phyloP scores from a whole-genome alignment of 306 rosid genomes.

The Prinsepia uniflora region DNA sequence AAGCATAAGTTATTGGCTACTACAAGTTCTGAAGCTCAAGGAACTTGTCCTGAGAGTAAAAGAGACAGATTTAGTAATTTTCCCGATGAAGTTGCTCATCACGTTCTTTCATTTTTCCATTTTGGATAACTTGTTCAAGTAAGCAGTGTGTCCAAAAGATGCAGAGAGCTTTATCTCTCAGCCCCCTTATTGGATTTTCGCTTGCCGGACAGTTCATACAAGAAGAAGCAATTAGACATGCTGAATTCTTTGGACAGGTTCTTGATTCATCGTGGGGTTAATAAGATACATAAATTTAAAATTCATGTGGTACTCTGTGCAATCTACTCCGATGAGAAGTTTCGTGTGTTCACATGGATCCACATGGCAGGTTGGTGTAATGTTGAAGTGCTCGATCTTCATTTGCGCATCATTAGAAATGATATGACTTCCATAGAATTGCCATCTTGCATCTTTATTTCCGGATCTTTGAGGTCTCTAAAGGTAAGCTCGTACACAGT shows the following conservation, averaged over 20 bases:
- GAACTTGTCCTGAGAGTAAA: background rate
- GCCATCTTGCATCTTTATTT: background rate
- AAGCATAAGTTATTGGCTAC: background rate
- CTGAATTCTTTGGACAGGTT: background rate
- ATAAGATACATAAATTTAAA: background rate
- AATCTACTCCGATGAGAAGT: background rate
- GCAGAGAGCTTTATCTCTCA: background rate
- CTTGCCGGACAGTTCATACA: background rate
- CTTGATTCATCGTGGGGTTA: background rate
- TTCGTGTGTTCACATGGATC: background rate
- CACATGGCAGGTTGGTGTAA: background rate
- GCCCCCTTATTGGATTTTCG: background rate
- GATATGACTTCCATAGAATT: background rate
- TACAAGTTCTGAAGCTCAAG: constrained; percentile 4
- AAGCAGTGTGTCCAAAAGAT: background rate
- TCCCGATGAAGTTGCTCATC: constrained; percentile 6
- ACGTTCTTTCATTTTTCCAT: background rate
- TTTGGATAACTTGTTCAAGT: background rate
- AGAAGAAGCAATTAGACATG: background rate
- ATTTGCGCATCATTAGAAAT: background rate
- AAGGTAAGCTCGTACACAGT: background rate
- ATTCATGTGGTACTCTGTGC: background rate
- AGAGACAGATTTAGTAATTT: background rate
- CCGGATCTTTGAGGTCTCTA: constrained; percentile 11
- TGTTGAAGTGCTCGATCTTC: constrained; percentile 5